These are phyloP conservation scores for Suillus discolor DNA, from an alignment of 768 basidiomycete species.

Conservation along the genomic window DNA sequence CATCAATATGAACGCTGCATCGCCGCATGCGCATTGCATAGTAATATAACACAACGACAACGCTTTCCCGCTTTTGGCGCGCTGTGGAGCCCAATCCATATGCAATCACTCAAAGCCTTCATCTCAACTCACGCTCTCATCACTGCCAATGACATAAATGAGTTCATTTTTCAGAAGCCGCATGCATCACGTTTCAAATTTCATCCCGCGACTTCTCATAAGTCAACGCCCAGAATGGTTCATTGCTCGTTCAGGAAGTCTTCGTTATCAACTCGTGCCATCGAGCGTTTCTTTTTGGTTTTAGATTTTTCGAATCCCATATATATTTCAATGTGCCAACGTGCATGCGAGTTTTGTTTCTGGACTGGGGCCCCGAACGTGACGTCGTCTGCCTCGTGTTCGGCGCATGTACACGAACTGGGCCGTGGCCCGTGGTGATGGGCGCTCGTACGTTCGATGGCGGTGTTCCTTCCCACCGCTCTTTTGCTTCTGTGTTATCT, in stretches of 20 bases:
- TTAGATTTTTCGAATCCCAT: not conserved
- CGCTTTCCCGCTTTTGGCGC: slow-evolving; percentile 7
- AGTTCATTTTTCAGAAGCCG: slow-evolving; percentile 1
- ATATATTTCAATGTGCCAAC: not conserved
- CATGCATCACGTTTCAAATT: slow-evolving; percentile 6
- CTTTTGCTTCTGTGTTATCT: slow-evolving; percentile 5
- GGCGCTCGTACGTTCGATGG: not conserved
- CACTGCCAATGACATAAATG: slow-evolving; percentile 2
- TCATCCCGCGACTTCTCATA: slow-evolving; percentile 1
- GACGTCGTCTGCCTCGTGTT: slow-evolving; percentile 8
- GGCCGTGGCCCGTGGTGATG: slow-evolving; percentile 4
- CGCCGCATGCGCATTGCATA: slow-evolving; percentile 7
- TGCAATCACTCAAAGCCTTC: not conserved
- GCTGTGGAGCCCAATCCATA: slow-evolving; percentile 4
- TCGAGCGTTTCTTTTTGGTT: not conserved
- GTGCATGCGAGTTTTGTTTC: not conserved
- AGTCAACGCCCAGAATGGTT: not conserved
- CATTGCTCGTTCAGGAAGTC: not conserved
- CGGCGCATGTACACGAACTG: slow-evolving; percentile 5
- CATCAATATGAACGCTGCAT: slow-evolving; percentile 3
- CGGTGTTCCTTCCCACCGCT: slow-evolving; percentile 4
- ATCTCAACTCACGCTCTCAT: slow-evolving; percentile 8
- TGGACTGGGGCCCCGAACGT: not conserved
- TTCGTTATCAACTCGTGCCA: slow-evolving; percentile 6
- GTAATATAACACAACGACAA: slow-evolving; percentile 1